phyloP scores from a whole-genome alignment of 2,329 filamentous ascomycete species.

The Thelonectria blattea region DNA sequence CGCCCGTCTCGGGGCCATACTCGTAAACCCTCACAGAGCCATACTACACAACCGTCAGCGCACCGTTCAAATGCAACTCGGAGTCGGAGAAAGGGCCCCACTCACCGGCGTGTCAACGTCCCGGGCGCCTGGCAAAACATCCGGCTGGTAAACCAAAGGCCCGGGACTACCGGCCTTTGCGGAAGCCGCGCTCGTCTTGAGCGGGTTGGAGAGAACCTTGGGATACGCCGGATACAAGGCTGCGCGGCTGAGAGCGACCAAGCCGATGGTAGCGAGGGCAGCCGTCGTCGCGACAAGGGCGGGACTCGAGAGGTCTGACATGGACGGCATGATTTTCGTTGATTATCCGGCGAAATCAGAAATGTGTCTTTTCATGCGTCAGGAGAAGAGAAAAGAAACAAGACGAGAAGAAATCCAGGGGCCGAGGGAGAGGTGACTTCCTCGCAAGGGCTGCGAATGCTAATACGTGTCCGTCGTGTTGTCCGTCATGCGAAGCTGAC shows the following conservation, averaged over 20 bases:
- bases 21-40: conserved; percentile 81
- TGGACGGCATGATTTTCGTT: conserved; percentile 9
- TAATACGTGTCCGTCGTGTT: conserved; percentile 1
- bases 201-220: conserved; percentile 52
- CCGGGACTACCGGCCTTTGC: conserved; percentile 42
- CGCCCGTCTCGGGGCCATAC: conserved; percentile 76
- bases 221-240: conserved; percentile 49
- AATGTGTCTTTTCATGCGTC: neutral
- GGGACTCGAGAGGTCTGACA: conserved; percentile 25
- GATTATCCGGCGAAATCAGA: neutral
- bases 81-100: conserved; percentile 9
- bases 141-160: conserved; percentile 63
- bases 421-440: neutral
- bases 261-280: conserved; percentile 48
- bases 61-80: neutral
- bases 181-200: conserved; percentile 48
- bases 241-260: conserved; percentile 44
- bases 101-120: conserved; percentile 72
- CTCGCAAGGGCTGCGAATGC: neutral
- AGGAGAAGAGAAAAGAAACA: neutral
- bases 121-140: conserved; percentile 73
- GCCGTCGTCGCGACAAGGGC: conserved; percentile 48
- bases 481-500: conserved; percentile 6
- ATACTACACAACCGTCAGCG: conserved; percentile 52
- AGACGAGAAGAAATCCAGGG: neutral